These are phyloP conservation scores for Brasilioporus rufonigricans DNA, from an alignment of 768 basidiomycete species.

Conservation along the genomic window DNA sequence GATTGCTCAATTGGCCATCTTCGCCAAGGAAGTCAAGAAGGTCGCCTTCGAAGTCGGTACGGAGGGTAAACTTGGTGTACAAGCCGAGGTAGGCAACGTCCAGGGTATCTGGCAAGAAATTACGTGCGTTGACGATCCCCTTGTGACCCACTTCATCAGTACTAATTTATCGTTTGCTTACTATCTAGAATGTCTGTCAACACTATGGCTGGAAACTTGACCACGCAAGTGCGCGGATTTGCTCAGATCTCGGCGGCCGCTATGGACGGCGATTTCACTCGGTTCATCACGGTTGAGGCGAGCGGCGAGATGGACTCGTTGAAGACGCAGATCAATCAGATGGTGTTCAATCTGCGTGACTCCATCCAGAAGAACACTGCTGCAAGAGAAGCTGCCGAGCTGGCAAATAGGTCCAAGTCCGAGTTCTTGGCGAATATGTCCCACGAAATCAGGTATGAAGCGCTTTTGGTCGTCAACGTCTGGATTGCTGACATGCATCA, in stretches of 20 bases:
- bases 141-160: neutral
- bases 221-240: constrained; percentile 98
- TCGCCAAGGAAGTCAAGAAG: constrained; percentile 84
- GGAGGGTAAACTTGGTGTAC: constrained; percentile 97
- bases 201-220: constrained; percentile 94
- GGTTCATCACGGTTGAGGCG: constrained; percentile 99
- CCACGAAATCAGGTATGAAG: constrained; percentile 89
- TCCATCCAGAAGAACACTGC: constrained; percentile 98
- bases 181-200: constrained; percentile 82
- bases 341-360: constrained; percentile 97
- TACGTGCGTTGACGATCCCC: constrained; percentile 57
- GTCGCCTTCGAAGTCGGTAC: constrained; percentile 98
- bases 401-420: constrained; percentile 95
- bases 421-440: constrained; percentile 99
- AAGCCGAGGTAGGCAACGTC: constrained; percentile 94
- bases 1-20: constrained; percentile 67
- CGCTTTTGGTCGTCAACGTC: neutral
- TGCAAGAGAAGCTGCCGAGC: constrained; percentile 93
- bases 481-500: constrained; percentile 11
- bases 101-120: constrained; percentile 99
- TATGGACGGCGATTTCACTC: constrained; percentile 97
- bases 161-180: neutral
- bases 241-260: constrained; percentile 98
- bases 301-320: constrained; percentile 98
- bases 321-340: constrained; percentile 98